These are phyloP conservation scores for Orbilia oligospora DNA, from an alignment of 2,329 filamentous ascomycete species.

Conservation along the genomic window DNA sequence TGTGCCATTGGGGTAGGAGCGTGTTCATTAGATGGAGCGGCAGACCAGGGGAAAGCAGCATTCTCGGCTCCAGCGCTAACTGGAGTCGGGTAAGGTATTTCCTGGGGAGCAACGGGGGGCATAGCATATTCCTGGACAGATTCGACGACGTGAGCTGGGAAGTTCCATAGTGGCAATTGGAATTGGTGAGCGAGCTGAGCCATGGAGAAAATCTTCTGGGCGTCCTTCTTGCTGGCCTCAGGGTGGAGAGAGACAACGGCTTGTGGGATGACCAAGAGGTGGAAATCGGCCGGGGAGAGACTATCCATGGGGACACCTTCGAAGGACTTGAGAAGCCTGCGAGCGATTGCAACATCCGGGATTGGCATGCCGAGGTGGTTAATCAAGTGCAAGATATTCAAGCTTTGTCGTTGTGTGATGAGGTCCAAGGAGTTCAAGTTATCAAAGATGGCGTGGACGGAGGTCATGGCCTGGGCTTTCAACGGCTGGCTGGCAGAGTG, in stretches of 20 bases:
- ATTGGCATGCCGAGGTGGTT: slow-evolving; percentile 61
- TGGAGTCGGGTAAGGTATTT: slow-evolving; percentile 68
- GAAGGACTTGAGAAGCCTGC: slow-evolving; percentile 62
- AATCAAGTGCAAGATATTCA: slow-evolving; percentile 63
- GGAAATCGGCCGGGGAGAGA: slow-evolving; percentile 62
- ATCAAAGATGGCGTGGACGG: slow-evolving; percentile 55
- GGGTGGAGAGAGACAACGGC: slow-evolving; percentile 60
- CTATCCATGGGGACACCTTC: slow-evolving; percentile 62
- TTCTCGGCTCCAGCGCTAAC: slow-evolving; percentile 76
- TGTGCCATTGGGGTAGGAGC: slow-evolving; percentile 68
- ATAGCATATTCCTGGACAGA: slow-evolving; percentile 68
- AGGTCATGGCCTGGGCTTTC: slow-evolving; percentile 46
- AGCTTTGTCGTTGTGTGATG: slow-evolving; percentile 62
- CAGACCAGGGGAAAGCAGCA: slow-evolving; percentile 83
- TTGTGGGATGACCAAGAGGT: slow-evolving; percentile 63
- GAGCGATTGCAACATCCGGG: slow-evolving; percentile 61
- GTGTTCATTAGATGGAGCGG: slow-evolving; percentile 86
- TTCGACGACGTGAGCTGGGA: slow-evolving; percentile 64
- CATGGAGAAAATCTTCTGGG: slow-evolving; percentile 65
- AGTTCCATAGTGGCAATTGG: slow-evolving; percentile 68
- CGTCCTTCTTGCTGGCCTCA: slow-evolving; percentile 61
- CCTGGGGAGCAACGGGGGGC: slow-evolving; percentile 63
- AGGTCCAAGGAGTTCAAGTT: slow-evolving; percentile 56
- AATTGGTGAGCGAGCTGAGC: slow-evolving; percentile 75
- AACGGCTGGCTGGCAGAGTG: slow-evolving; percentile 34